Base-by-base conservation (phyloP, 2,329 filamentous ascomycete genomes). In the Mycosphaerelloides madeirae region DNA sequence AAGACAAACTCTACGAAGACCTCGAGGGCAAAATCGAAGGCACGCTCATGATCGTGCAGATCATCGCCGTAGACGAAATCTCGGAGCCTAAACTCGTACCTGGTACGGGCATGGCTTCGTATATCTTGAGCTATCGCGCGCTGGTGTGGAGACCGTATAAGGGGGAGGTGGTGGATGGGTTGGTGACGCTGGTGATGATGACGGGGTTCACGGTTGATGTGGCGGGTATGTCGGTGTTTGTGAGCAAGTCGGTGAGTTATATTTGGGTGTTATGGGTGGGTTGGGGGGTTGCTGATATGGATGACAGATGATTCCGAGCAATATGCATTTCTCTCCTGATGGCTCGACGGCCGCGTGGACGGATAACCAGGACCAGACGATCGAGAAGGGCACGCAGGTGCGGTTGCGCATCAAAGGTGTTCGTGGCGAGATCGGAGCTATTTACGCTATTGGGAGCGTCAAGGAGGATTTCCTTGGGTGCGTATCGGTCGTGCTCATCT, bases 121-220 rank as follows among this genome's bases (percentile, higher is more conserved):
- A 96, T 65, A 95, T 87, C 0, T 89, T 98, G 37, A 83, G 86
- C 60, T 98, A 96, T 66, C 87, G 90, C 49, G 93, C 93, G 41
- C 91, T 98, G 48, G 88, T 98, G 46, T 98, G 91, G 91, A 81
- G 91, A 62, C 93, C 93, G 9, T 98, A 97, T 76, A 91, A 93
- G 70, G 91, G 93, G 62, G 93, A 98, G 77, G 95, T 93, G 67
- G 93, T 97, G 61, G 93, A 98, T 75, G 91, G 89, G 32, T 83
- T 95, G 56, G 91, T 97, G 47, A 86, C 84, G 54, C 91, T 85
- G 19, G 88, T 97, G 58, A 94, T 96, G 64, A 83, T 84, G 20
- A 87, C 93, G 56, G 93, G 87, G 38, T 95, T 98, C 72, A 97
- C 91, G 59, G 84, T 85, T 44, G 83, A 88, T 59, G 85, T 86